Base-by-base conservation (phyloP, 148 eudicot species). In the Pouteria glomerata region DNA sequence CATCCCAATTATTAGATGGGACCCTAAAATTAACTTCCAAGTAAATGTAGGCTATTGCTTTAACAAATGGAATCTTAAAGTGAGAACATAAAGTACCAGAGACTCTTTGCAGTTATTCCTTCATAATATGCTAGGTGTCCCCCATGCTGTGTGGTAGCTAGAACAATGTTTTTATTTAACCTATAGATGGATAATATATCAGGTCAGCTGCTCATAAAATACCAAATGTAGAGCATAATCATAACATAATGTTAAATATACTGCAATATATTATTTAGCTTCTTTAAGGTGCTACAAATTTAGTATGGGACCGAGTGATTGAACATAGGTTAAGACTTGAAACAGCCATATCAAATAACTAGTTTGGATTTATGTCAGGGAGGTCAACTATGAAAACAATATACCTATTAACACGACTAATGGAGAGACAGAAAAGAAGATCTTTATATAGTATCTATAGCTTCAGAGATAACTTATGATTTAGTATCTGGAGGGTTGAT, bases 121-220 rank as follows among this genome's bases (percentile, higher is more conserved):
- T 96, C 97, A 72, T 84, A 92, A 71, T 78, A 90, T 30, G 94
- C 96, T 31, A 96, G 86, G 81, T 96, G 97, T 74, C 99, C 99
- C 76, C 99, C 99, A 77, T 96, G 97, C 77, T 84, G 80, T 19
- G 99, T 80, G 29, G 90, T 86, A 66, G 93, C 93, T 34, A 94
- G 78, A 66, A 96, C 84, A 67, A 96, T 73, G 77, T 96, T 96
- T 73, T 81, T 75, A 72, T 96, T 96, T 59, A 80, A 75, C 86
- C 99, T 96, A 76, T 62, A 73, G 68, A 53, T 68, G 56, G 50
- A 68, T 29, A 61, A 44, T 18, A 10, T 10, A 26, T 0, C 13
- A 62, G 26, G 78, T 61, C 37, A 69, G 63, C 39, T 69, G 74
- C 57, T 41, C 61, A 62, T 4, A 42, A 13, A 45, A 45, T 34